A percentile compares a stretch with the other conserved stretches of the same genome.
These are phyloP conservation scores for Imleria badia DNA, from an alignment of 768 basidiomycete genomes.

Conservation along the genomic window DNA sequence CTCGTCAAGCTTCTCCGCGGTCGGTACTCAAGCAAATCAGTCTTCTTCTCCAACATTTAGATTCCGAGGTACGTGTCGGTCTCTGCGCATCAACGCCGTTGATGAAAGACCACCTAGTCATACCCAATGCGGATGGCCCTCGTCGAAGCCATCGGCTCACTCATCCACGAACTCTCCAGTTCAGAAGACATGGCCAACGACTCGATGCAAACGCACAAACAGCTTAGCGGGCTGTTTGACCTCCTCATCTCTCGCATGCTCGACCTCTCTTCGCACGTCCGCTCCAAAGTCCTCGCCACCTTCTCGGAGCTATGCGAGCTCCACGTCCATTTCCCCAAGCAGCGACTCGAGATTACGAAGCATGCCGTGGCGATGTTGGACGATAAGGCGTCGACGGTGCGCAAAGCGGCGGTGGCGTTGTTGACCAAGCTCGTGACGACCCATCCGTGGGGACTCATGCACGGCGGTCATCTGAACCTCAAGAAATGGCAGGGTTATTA, in stretches of 20 bases:
- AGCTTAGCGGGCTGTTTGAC: conserved; percentile 79
- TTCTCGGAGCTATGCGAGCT: conserved; percentile 76
- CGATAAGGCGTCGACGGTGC: conserved; percentile 88
- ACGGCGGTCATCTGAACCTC: conserved; percentile 77
- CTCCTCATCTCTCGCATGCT: conserved; percentile 84
- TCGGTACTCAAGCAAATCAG: conserved; percentile 87
- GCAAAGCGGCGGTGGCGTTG: conserved; percentile 78
- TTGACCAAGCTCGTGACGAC: conserved; percentile 75
- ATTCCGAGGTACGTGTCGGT: conserved; percentile 73
- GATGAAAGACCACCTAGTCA: conserved; percentile 50
- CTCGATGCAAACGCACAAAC: conserved; percentile 51
- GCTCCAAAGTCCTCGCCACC: conserved; percentile 81
- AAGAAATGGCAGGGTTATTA: conserved; percentile 77
- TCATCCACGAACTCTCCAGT: conserved; percentile 78
- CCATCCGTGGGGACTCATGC: conserved; percentile 83
- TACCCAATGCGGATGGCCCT: conserved; percentile 97
- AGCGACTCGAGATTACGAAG: conserved; percentile 71
- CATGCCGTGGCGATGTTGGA: conserved; percentile 79
- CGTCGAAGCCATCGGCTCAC: conserved; percentile 82
- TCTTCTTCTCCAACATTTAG: conserved; percentile 79
- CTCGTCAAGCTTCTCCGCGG: conserved; percentile 76
- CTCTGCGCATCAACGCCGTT: not conserved
- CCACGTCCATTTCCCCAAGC: conserved; percentile 80
- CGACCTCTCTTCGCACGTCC: conserved; percentile 88
- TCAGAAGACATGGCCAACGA: conserved; percentile 49